These are phyloP conservation scores for Pseudogymnoascus sp. DNA, from an alignment of 2,329 filamentous ascomycete genomes.

Conservation along the genomic window DNA sequence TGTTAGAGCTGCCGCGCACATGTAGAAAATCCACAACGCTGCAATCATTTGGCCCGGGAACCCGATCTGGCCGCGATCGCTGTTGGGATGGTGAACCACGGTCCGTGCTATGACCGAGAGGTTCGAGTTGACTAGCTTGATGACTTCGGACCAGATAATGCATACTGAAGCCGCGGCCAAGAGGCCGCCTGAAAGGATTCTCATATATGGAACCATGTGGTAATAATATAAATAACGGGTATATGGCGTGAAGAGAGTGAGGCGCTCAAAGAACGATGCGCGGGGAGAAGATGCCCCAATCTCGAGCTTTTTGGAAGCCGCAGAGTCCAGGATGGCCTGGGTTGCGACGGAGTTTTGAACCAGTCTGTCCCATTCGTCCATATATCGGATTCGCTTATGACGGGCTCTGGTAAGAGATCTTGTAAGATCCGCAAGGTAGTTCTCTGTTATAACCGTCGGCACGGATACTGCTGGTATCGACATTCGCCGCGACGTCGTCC, in stretches of 20 bases:
- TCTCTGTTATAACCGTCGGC: constrained; percentile 81
- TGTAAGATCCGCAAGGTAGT: constrained; percentile 85
- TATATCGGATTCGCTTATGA: constrained; percentile 74
- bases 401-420: constrained; percentile 72
- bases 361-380: constrained; percentile 76
- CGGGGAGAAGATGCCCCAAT: constrained; percentile 55
- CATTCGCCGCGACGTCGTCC: constrained; percentile 33
- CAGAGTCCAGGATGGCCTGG: constrained; percentile 77
- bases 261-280: constrained; percentile 44
- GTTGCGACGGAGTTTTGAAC: constrained; percentile 66
- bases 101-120: constrained; percentile 62
- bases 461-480: constrained; percentile 41
- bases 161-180: constrained; percentile 68
- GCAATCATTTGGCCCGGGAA: constrained; percentile 82
- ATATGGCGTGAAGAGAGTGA: constrained; percentile 66
- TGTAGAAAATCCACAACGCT: constrained; percentile 86
- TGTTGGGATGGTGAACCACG: constrained; percentile 51
- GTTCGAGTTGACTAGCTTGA: constrained; percentile 71
- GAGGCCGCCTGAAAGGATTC: constrained; percentile 56
- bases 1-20: constrained; percentile 82
- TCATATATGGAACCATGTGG: constrained; percentile 61
- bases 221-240: constrained; percentile 72
- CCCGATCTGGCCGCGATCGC: constrained; percentile 65
- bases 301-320: constrained; percentile 69
- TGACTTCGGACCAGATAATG: constrained; percentile 88